These are phyloP conservation scores for Balamuthia mandrillaris DNA, from an alignment of 208 protist species.

Conservation along the genomic window DNA sequence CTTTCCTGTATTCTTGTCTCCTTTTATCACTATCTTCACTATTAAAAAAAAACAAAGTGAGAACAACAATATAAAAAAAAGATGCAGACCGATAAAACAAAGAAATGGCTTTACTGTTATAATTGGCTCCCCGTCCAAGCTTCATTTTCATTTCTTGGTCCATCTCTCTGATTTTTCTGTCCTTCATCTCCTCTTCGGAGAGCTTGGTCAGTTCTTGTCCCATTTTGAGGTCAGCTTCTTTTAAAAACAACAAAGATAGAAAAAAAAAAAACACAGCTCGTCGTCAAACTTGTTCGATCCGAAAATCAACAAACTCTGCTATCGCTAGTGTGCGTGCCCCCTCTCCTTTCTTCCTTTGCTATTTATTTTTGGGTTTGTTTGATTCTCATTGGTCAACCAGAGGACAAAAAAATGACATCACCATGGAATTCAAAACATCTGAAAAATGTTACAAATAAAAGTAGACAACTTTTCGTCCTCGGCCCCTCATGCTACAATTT, in stretches of 20 bases:
- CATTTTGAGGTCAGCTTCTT: no score
- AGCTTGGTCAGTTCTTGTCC: slow-evolving; percentile 38
- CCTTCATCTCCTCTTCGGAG: slow-evolving; percentile 12
- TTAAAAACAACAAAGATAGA: background rate
- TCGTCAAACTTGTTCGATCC: background rate
- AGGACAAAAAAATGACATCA: no score
- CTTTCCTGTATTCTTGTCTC: slow-evolving; percentile 65
- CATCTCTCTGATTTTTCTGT: slow-evolving; percentile 34
- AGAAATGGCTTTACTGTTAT: slow-evolving; percentile 24
- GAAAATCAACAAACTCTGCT: background rate
- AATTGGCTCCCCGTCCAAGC: slow-evolving; percentile 41
- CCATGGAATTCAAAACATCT: no score
- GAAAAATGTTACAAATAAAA: no score
- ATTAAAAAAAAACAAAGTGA: background rate
- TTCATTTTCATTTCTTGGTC: slow-evolving; percentile 47
- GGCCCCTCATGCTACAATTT: no score
- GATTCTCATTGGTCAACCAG: no score
- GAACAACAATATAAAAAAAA: background rate
- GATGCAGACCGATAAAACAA: background rate
- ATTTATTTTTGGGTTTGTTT: background rate
- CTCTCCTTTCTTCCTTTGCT: background rate
- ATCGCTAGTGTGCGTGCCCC: background rate
- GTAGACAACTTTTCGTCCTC: no score
- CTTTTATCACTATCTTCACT: slow-evolving; percentile 63
- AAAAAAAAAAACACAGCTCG: no score